Evolutionary conservation across 345 rosid genomes (phyloP), one percentile per base, ranked within the genome.

Genomic region (Dimocarpus longan): DNA sequence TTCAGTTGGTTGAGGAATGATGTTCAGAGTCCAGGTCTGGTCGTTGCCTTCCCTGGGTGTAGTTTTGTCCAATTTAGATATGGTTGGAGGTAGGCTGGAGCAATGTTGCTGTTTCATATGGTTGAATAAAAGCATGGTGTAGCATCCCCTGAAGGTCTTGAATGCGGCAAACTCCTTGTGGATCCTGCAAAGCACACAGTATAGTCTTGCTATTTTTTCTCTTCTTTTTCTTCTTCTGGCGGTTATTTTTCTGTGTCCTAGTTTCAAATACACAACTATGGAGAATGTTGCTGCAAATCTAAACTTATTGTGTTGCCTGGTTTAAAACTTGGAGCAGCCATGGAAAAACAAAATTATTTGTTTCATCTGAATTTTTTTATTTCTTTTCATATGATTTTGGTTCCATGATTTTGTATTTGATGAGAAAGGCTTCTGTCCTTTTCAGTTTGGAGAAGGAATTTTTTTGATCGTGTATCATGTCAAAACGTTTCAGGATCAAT

Each of bases 41-140:
- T 75, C 52, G 56, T 75, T 21, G 66, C 66, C 16, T 21, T 50
- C 22, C 42, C 16, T 22, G 26, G 50, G 71, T 76, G 65, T 68
- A 54, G 73, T 76, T 76, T 67, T 39, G 68, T 73, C 63, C 12
- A 19, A 70, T 63, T 82, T 72, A 64, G 52, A 46, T 22, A 2
- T 76, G 70, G 56, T 70, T 40, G 59, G 71, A 71, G 73, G 48
- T 75, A 75, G 70, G 67, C 71, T 56, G 77, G 73, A 71, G 50
- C 48, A 57, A 40, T 60, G 24, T 57, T 70, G 24, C 66, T 37
- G 5, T 18, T 44, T 48, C 42, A 21, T n/a, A 70, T 40, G 32
- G n/a, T 62, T 32, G 26, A 48, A 82, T 77, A 77, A 82, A 82
- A 67, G 77, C 77, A 59, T 69, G 80, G 78, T 78, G 83, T 24